Conservation (phyloP, 352 stramenopile species). For the Phytopythium ostracodes region DNA sequence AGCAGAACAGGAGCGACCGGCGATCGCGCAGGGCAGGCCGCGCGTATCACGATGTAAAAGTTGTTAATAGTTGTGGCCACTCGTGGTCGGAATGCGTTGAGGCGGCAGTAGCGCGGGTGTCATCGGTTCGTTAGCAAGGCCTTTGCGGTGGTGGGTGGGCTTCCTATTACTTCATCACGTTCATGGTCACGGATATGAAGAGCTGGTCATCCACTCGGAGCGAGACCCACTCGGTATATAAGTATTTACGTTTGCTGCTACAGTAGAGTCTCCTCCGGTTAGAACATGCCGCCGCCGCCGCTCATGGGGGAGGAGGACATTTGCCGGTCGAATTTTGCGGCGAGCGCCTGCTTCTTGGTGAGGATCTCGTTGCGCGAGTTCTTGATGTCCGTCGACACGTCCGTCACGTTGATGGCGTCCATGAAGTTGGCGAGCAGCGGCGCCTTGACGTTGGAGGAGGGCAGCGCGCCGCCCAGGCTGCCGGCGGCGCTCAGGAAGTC, state of each 20-base stretch:
- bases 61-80: neutral
- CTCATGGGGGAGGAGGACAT: constrained; percentile 50
- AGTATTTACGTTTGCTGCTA: neutral
- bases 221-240: neutral
- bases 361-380: constrained; percentile 86
- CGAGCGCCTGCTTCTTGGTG: constrained; percentile 86
- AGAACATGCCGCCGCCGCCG: constrained; percentile 44
- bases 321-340: constrained; percentile 78
- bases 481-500: constrained; percentile 69
- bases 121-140: no score
- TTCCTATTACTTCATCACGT: no score
- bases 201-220: no score
- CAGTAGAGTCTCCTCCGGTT: constrained; percentile 8
- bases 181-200: no score
- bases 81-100: no score
- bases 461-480: constrained; percentile 22
- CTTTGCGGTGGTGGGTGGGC: no score
- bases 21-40: neutral
- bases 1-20: neutral
- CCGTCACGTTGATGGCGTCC: constrained; percentile 88
- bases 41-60: constrained; percentile 5
- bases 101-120: no score
- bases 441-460: constrained; percentile 79
- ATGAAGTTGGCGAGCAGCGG: constrained; percentile 86
- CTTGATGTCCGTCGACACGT: constrained; percentile 81